These are phyloP conservation scores for Cyberlindnera japonica DNA, from an alignment of 805 yeast genomes.

Conservation along the genomic window DNA sequence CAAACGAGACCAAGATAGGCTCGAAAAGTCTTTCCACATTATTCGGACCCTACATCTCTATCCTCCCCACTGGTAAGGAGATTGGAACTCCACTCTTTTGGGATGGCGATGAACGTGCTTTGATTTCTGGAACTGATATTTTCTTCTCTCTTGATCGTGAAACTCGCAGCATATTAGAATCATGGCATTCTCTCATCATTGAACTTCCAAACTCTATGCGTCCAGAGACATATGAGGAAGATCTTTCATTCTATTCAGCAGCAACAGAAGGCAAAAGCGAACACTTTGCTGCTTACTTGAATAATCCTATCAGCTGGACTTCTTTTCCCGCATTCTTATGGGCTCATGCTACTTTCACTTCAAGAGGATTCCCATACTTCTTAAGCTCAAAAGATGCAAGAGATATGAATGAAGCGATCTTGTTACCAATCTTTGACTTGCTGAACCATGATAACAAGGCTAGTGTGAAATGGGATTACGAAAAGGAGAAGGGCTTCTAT, in stretches of 20 bases:
- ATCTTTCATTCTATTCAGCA: constrained; percentile 28
- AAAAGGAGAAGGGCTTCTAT: constrained; percentile 28
- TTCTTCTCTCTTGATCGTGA: constrained; percentile 50
- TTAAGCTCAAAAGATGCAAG: constrained; percentile 36
- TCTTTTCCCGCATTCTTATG: constrained; percentile 68
- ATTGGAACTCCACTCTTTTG: constrained; percentile 68
- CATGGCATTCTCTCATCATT: constrained; percentile 45
- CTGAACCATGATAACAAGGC: constrained; percentile 67
- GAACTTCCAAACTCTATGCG: constrained; percentile 19
- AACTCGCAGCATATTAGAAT: constrained; percentile 45
- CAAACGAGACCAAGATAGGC: constrained; percentile 14
- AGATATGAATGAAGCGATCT: constrained; percentile 56
- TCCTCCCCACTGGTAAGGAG: constrained; percentile 41
- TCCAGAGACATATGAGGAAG: constrained; percentile 21
- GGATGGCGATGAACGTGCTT: constrained; percentile 46
- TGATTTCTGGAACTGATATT: constrained; percentile 67
- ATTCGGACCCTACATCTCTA: constrained; percentile 43
- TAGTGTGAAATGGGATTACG: constrained; percentile 58
- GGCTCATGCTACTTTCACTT: constrained; percentile 66
- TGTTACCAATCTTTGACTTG: constrained; percentile 75
- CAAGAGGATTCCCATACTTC: constrained; percentile 79
- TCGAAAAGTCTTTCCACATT: constrained; percentile 18
- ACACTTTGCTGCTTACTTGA: constrained; percentile 26
- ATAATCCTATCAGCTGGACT: constrained; percentile 46
- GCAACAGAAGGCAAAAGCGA: constrained; percentile 22